These are phyloP conservation scores for Zygosaccharomyces bisporus DNA, from an alignment of 805 yeast species.

Conservation along the genomic window DNA sequence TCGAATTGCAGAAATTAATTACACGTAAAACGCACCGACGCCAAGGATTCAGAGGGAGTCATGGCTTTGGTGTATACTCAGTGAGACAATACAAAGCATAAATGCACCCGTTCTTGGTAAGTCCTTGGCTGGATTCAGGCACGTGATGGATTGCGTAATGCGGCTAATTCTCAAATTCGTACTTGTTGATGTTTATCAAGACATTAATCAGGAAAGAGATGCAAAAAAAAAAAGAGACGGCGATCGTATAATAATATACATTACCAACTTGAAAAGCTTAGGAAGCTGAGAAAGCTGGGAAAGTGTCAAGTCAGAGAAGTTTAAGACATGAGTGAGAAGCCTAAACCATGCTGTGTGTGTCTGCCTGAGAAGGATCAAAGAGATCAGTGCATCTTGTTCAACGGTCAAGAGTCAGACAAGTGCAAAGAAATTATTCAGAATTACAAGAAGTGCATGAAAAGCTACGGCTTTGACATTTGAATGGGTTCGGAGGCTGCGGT, in stretches of 20 bases:
- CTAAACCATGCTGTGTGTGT: constrained; percentile 97
- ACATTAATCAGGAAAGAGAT: not conserved
- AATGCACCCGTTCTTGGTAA: not conserved
- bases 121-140: not conserved
- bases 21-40: too few species aligned
- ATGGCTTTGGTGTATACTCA: too few species aligned
- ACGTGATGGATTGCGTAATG: not conserved
- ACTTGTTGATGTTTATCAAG: not conserved
- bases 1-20: too few species aligned
- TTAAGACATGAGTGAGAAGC: constrained; percentile 41
- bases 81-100: too few species aligned
- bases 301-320: constrained; percentile 3
- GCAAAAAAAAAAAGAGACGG: not conserved
- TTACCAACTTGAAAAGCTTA: too few species aligned
- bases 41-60: not conserved
- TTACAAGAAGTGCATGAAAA: constrained; percentile 88
- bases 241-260: not conserved
- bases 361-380: constrained; percentile 73
- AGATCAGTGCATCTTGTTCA: constrained; percentile 80
- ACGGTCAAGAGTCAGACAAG: constrained; percentile 74
- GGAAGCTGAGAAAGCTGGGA: too few species aligned
- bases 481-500: not conserved
- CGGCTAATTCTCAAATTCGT: not conserved
- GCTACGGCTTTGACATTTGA: constrained; percentile 65
- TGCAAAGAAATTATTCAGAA: constrained; percentile 67